Percentiles rank a stretch among this genome's conserved stretches.
Conservation (phyloP, 805 yeast species). For the Pichia insulana region DNA sequence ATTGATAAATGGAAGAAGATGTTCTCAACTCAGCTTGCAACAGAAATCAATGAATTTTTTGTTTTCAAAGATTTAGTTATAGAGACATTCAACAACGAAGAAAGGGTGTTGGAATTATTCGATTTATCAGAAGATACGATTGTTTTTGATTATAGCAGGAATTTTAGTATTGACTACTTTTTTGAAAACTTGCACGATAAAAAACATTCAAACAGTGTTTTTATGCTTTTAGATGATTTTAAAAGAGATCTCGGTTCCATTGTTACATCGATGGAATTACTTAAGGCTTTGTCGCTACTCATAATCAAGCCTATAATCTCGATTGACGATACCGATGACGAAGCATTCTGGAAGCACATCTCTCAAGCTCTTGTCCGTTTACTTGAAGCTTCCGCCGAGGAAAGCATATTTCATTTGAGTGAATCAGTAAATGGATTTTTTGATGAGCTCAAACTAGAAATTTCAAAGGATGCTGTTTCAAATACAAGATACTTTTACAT, state of each 20-base stretch:
- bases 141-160: conserved; percentile 17
- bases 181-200: conserved; percentile 15
- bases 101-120: conserved; percentile 4
- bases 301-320: conserved; percentile 26
- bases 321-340: conserved; percentile 30
- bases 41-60: conserved; percentile 14
- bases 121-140: conserved; percentile 14
- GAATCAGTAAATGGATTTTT: conserved; percentile 15
- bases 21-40: conserved; percentile 12
- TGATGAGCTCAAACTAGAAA: conserved; percentile 6
- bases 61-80: conserved; percentile 16
- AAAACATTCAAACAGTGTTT: conserved; percentile 2
- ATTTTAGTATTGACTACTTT: conserved; percentile 17
- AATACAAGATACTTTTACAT: conserved; percentile 19
- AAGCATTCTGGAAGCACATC: conserved; percentile 22
- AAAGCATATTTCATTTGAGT: conserved; percentile 12
- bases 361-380: conserved; percentile 11
- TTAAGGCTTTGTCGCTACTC: conserved; percentile 15
- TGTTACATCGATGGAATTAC: conserved; percentile 16
- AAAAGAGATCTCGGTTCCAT: conserved; percentile 13
- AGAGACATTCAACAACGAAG: conserved; percentile 11
- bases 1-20: conserved; percentile 15
- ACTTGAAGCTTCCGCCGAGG: conserved; percentile 14
- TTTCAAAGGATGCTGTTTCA: conserved; percentile 1
- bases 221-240: conserved; percentile 9